Percentiles rank a stretch among this genome's conserved stretches.
phyloP scores from a whole-genome alignment of 2,329 filamentous ascomycete species.

The Tricladium varicosporioides region DNA sequence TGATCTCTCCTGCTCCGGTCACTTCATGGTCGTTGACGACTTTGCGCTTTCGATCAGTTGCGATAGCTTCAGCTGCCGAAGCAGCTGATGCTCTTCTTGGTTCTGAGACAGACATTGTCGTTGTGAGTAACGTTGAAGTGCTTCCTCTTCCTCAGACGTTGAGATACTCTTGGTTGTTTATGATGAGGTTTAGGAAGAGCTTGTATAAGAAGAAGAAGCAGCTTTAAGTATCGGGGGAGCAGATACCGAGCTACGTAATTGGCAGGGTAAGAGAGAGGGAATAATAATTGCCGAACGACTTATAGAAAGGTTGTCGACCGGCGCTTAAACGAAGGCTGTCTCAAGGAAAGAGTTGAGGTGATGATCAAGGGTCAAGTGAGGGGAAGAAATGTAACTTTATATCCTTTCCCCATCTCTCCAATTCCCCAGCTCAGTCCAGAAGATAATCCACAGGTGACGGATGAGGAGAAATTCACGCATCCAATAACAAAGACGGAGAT shows the following conservation, averaged over 20 bases:
- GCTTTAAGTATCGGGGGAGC: too few relatives aligned
- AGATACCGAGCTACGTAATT: too few relatives aligned
- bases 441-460: not conserved
- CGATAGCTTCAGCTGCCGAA: not conserved
- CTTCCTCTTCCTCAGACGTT: too few relatives aligned
- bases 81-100: constrained; percentile 2
- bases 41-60: constrained; percentile 44
- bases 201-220: too few relatives aligned
- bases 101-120: too few relatives aligned
- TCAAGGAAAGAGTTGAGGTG: not conserved
- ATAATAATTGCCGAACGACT: too few relatives aligned
- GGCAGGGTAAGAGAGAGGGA: too few relatives aligned
- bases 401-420: not conserved
- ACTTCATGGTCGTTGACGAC: constrained; percentile 65
- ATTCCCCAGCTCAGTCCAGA: not conserved
- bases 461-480: not conserved
- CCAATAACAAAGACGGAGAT: not conserved
- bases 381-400: not conserved
- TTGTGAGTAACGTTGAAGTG: too few relatives aligned
- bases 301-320: not conserved
- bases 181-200: too few relatives aligned
- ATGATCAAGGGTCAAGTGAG: not conserved
- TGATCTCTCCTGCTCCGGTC: constrained; percentile 59
- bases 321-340: constrained; percentile 1
- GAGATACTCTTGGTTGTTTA: too few relatives aligned